Evolutionary conservation across 768 basidiomycete species (phyloP), one percentile per base, ranked within the genome.

Genomic region (Tephrocybe sp.): DNA sequence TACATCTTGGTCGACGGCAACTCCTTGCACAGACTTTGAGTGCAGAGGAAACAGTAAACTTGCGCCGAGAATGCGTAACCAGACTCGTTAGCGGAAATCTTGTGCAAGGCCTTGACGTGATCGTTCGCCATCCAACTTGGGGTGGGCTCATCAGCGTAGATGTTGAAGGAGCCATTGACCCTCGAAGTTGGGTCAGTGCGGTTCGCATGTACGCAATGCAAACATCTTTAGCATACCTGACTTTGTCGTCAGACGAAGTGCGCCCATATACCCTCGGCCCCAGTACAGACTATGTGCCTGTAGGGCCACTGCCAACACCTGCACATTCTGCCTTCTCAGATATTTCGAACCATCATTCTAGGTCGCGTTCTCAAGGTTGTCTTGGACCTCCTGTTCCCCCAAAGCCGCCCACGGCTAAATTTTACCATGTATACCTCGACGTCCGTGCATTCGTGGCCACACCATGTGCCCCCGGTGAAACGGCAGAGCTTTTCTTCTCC

Each of bases 151-250:
- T 94, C 27, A 86, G 86, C 2, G 88, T 93, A n/a, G 93, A 95
- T 57, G 82, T 88, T 15, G 89, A 93, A 58, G 87, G 87, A 42
- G 88, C 89, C 47, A 73, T 84, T 31, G 90, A 94, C 63, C 71
- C 78, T 15, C 77, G 87, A 42, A 91, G 84, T 62, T 93, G 90
- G 91, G 80, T 91, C 54, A 91, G 88, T 62, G 90, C 91, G 9
- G 79, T 92, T 53, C 79, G 89, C 49, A 94, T 94, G 91, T 94
- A 90, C 65, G 83, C 87, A 34, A 88, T 90, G 83, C 95, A 97
- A 67, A 79, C 80, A 0, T 79, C 86, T 3, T 75, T 90, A 47
- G 92, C 92, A 15, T 90, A 92, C 63, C 77, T 85, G 64, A 81
- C 84, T 56, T 71, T 82, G 30, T 68, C 73, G 15, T 66, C 66